A percentile compares a stretch with the other conserved stretches of the same genome.
phyloP scores from a whole-genome alignment of 352 stramenopile species.

The Albugo candida region DNA sequence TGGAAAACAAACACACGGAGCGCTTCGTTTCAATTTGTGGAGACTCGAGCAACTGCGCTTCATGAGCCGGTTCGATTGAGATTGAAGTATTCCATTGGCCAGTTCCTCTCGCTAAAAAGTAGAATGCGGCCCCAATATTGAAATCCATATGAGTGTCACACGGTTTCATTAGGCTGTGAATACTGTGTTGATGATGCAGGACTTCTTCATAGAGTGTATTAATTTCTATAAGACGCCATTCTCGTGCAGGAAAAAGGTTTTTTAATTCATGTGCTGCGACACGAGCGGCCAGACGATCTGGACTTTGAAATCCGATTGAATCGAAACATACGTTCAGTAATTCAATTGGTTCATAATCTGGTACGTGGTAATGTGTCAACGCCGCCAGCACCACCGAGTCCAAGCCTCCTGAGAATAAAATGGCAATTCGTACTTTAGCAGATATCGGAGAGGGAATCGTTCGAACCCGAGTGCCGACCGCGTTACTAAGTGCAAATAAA shows the following conservation, averaged over 20 bases:
- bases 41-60: not conserved
- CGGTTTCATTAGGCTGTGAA: conserved; percentile 69
- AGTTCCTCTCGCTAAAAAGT: conserved; percentile 77
- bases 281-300: conserved; percentile 82
- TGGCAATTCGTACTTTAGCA: conserved; percentile 23
- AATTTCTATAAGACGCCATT: conserved; percentile 71
- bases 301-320: conserved; percentile 35
- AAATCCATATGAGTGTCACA: conserved; percentile 93
- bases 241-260: conserved; percentile 57
- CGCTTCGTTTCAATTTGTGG: not conserved
- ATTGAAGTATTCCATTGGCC: conserved; percentile 14
- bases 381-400: conserved; percentile 91
- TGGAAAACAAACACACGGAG: not conserved
- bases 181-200: conserved; percentile 25
- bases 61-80: not conserved
- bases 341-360: conserved; percentile 54
- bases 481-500: conserved; percentile 42
- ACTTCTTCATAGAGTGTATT: conserved; percentile 71
- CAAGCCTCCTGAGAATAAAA: conserved; percentile 93
- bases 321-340: conserved; percentile 93
- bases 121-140: conserved; percentile 92
- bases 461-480: conserved; percentile 64
- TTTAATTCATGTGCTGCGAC: conserved; percentile 66
- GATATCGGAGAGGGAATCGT: conserved; percentile 18
- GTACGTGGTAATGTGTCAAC: conserved; percentile 61